Evolutionary conservation across 176 grass and related monocot species (phyloP).

Genomic region (Oryza rufipogon): DNA sequence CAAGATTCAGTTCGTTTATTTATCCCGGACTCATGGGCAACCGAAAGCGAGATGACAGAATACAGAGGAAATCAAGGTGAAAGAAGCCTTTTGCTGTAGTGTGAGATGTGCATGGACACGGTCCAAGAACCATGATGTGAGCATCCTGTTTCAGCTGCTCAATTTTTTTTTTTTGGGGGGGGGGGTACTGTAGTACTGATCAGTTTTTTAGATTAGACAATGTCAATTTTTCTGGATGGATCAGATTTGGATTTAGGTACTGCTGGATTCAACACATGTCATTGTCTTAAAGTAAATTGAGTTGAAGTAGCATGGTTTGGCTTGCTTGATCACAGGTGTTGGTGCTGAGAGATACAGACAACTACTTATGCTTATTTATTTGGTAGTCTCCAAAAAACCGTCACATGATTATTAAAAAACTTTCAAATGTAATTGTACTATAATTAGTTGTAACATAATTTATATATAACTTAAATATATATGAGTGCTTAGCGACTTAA

Average conservation of each 20-base stretch:
- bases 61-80: too few relatives aligned
- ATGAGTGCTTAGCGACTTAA: too few relatives aligned
- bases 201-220: not conserved
- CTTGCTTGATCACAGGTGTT: not conserved
- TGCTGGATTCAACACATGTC: not conserved
- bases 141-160: not conserved
- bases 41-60: constrained; percentile 21
- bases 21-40: constrained; percentile 14
- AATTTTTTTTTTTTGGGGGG: too few relatives aligned
- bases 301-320: not conserved
- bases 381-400: too few relatives aligned
- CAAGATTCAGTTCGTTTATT: not conserved
- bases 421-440: too few relatives aligned
- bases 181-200: too few relatives aligned
- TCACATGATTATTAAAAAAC: too few relatives aligned
- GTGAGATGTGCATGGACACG: not conserved
- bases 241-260: not conserved
- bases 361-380: too few relatives aligned
- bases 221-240: not conserved
- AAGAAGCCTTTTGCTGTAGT: too few relatives aligned
- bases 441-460: too few relatives aligned
- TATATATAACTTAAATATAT: too few relatives aligned
- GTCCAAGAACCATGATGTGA: not conserved
- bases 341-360: too few relatives aligned
- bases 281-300: not conserved